phyloP scores from a whole-genome alignment of 164 flowering plant species.

The Aristolochia contorta region DNA sequence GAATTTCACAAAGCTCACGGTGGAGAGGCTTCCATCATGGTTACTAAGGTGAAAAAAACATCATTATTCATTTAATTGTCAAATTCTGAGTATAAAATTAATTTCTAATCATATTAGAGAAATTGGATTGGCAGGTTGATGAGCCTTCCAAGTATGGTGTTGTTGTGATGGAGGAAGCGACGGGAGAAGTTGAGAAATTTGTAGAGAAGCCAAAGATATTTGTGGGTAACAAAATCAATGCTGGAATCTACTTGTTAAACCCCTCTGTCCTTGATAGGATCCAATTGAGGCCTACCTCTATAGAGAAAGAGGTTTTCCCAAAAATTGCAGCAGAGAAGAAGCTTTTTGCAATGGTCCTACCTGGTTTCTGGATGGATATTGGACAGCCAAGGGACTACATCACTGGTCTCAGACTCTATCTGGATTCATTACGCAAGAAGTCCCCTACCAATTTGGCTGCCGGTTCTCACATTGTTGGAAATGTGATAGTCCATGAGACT shows the following conservation, averaged over 20 bases:
- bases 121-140: conserved; percentile 51
- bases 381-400: conserved; percentile 97
- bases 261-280: conserved; percentile 92
- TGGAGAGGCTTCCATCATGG: conserved; percentile 97
- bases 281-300: conserved; percentile 78
- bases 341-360: conserved; percentile 91
- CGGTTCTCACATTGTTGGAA: conserved; percentile 75
- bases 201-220: conserved; percentile 91
- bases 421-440: conserved; percentile 69
- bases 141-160: conserved; percentile 99
- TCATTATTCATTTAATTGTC: no score
- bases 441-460: conserved; percentile 53
- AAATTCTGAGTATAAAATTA: no score
- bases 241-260: conserved; percentile 88
- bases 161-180: conserved; percentile 78
- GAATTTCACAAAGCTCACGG: conserved; percentile 89
- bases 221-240: conserved; percentile 98
- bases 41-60: conserved; percentile 72
- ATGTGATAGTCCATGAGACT: conserved; percentile 77
- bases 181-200: conserved; percentile 81
- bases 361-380: conserved; percentile 99
- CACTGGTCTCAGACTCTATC: conserved; percentile 80
- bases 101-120: neutral
- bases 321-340: conserved; percentile 69
- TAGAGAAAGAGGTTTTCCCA: conserved; percentile 94